Percentiles rank a stretch among this genome's conserved stretches.
Conservation (phyloP, 2,329 filamentous ascomycete species). For the Fusarium xylarioides region DNA sequence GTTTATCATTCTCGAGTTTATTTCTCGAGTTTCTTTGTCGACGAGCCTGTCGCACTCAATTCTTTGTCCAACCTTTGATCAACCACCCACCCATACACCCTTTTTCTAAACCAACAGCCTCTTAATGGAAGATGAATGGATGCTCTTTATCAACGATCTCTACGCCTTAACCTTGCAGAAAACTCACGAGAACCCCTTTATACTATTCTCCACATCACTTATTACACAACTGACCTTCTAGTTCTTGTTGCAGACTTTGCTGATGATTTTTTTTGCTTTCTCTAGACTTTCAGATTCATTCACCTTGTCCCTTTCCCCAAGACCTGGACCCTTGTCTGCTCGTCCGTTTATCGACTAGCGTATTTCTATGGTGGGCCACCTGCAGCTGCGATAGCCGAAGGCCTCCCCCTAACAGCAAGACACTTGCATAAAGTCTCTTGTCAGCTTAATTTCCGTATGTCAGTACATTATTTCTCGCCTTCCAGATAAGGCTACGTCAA, state of each 20-base stretch:
- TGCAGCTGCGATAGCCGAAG: slow-evolving; percentile 35
- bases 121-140: slow-evolving; percentile 9
- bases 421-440: slow-evolving; percentile 31
- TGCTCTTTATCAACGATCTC: slow-evolving; percentile 21
- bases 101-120: slow-evolving; percentile 10
- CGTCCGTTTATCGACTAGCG: slow-evolving; percentile 37
- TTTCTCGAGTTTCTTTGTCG: slow-evolving; percentile 26
- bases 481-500: slow-evolving; percentile 36
- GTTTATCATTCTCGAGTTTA: slow-evolving; percentile 7
- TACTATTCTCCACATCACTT: neutral
- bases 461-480: slow-evolving; percentile 34
- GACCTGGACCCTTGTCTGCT: slow-evolving; percentile 32
- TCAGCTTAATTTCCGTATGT: slow-evolving; percentile 33
- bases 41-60: slow-evolving; percentile 16
- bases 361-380: slow-evolving; percentile 33
- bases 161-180: slow-evolving; percentile 4
- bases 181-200: neutral
- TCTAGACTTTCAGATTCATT: slow-evolving; percentile 38
- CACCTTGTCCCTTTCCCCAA: slow-evolving; percentile 23
- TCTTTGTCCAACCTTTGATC: slow-evolving; percentile 39
- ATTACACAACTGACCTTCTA: neutral
- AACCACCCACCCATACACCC: slow-evolving; percentile 12
- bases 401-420: slow-evolving; percentile 30
- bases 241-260: slow-evolving; percentile 27
- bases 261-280: slow-evolving; percentile 35